Base-by-base conservation (phyloP, 768 basidiomycete species). In the Amanita brunnescens region DNA sequence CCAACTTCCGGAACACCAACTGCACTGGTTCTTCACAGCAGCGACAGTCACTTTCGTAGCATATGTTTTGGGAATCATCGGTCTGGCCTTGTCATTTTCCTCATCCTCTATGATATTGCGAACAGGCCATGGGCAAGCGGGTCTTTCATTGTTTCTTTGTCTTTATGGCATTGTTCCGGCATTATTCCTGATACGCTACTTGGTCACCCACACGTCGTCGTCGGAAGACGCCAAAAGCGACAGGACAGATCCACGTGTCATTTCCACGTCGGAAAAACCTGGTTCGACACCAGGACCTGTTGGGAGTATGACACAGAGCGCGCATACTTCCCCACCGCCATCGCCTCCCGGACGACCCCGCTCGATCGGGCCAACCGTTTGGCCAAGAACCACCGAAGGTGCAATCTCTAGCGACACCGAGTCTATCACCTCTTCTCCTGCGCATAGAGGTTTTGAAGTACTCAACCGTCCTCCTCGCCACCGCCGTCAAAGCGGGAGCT, bases 101-200 rank as follows among this genome's bases (percentile, higher is more conserved):
- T 74, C 50, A 4, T 30, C 42, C 10, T 21, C 20, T 41, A 12
- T 24, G 7, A 33, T 23, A 23, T 40, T 89, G 40, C 70, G 67
- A 53, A 89, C 88, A 1, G 61, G 64, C 6, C 89, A 91, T 59
- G 79, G 83, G 29, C 70, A 73, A 61, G 81, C 76, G 1, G 84
- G 85, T 30, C 66, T 90, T 38, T 75, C 75, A 14, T 74, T 91
- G 13, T 86, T 85, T 61, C 53, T 78, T 35, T 73, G 71, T 34
- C 66, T 89, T 18, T 90, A 87, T 61, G 69, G 65, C 29, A 35
- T 80, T 37, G 55, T 79, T 14, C 83, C 56, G 55, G 70, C 55
- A 64, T 62, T 79, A 51, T 55, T 74, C 55, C 52, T 70, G 61
- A n/a, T 62, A 24, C 57, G 58, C 18, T 12, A 48, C 16, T 57